Conservation (phyloP, 371 early-diverging fungal genomes). For the Mycotypha africana region DNA sequence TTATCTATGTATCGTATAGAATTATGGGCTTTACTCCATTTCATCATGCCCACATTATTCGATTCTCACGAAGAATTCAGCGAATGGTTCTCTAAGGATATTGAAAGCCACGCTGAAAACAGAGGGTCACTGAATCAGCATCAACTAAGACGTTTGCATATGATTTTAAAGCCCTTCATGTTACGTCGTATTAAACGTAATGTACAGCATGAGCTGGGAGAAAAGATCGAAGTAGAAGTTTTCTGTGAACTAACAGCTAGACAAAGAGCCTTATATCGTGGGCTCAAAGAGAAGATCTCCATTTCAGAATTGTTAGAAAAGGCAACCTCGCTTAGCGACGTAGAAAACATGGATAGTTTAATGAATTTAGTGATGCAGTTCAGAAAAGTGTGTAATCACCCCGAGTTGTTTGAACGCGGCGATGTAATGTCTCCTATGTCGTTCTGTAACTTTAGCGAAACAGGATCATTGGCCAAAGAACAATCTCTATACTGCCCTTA, state of each 20-base stretch:
- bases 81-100: slow-evolving; percentile 95
- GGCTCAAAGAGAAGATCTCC: slow-evolving; percentile 78
- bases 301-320: slow-evolving; percentile 77
- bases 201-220: slow-evolving; percentile 94
- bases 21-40: slow-evolving; percentile 96
- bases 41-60: slow-evolving; percentile 98
- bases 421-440: slow-evolving; percentile 75
- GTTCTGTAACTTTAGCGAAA: slow-evolving; percentile 54
- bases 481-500: slow-evolving; percentile 54
- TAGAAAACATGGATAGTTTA: slow-evolving; percentile 68
- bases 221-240: slow-evolving; percentile 87
- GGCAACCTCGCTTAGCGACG: slow-evolving; percentile 56
- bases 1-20: slow-evolving; percentile 11
- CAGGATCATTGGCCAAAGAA: slow-evolving; percentile 62
- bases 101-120: slow-evolving; percentile 89
- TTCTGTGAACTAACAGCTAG: slow-evolving; percentile 81
- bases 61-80: slow-evolving; percentile 94
- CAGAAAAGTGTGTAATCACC: slow-evolving; percentile 98
- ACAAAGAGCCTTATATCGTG: slow-evolving; percentile 76
- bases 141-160: slow-evolving; percentile 88
- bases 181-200: slow-evolving; percentile 95
- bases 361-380: slow-evolving; percentile 98
- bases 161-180: slow-evolving; percentile 99
- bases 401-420: slow-evolving; percentile 95
- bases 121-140: slow-evolving; percentile 82